Base-by-base conservation (phyloP, 139 green algal species). In the Monoraphidium neglectum region DNA sequence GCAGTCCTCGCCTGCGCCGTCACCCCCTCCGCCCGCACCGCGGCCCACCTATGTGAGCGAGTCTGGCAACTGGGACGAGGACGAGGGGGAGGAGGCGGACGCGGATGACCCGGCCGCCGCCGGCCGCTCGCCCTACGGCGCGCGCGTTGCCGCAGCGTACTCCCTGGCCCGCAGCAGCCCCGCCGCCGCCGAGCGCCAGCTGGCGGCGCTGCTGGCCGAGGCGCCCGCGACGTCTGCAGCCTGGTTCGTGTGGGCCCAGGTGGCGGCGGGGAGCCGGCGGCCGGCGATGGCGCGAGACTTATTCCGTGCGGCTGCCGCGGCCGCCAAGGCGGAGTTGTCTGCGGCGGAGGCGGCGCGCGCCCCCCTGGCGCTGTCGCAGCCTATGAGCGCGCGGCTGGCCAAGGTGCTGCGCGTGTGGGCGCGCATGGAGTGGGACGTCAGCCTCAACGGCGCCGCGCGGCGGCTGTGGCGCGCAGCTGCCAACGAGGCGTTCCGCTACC, bases 161-260 rank as follows among this genome's bases (percentile, higher is more conserved):
- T 54, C 54, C 56, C 64, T 76, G 16, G 38, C 35, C 6, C 47
- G 61, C 12, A 46, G 54, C 15, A 21, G 73, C 26, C 37, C 68
- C 0, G 43, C 32, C 21, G 59, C 40, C 3, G 77, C 65, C 0
- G 71, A 80, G 49, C 1, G 18, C 18, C 1, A 62, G 35, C 70
- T 86, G 4, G 53, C 61, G 10, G 46, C 18, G 38, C 60, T 83
- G 24, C 38, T 56, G 23, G 61, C 66, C 26, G 64, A 35, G 59
- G 30, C 73, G 1, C 74, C 70, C 12, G 60, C 35, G 21, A 64
- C 78, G 26, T 49, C 75, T 10, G 77, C 60, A 1, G 65, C 75
- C 1, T 87, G 82, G 82, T 76, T 87, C n/a, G 38, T 87, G 0
- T 91, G 89, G 88, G 84, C 88, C 18, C 89, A 93, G 77, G 46